Base-by-base conservation (phyloP, 2,329 filamentous ascomycete species). In the Neophaeococcomyces mojaviensis region DNA sequence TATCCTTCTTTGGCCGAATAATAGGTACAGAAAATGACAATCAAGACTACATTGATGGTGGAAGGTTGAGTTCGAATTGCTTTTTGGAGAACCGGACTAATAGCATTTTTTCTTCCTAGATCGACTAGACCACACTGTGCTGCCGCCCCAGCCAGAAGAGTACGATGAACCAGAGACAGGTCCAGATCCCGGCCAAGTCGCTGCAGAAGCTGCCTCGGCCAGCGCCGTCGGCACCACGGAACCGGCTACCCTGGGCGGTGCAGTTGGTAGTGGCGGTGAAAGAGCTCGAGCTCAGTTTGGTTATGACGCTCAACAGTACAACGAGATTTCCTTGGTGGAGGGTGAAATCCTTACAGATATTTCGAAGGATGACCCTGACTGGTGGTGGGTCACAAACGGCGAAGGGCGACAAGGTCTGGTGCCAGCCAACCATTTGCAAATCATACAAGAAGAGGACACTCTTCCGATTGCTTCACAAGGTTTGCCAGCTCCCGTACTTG, bases 271-370 rank as follows among this genome's bases (percentile, higher is more conserved):
- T 12, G 76, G 76, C 30, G 84, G 84, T 44, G 78, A 82, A 61
- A 80, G 81, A 39, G 92, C 92, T 1, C 60, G 94, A 47, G 79
- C 92, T 31, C 82, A 92, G 59, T 98, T 92, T 63, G 92, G 98
- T 63, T 98, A 98, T 61, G 90, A 96, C 59, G 96, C 94, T 69
- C 88, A 88, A 1, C 92, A 98, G 65, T 89, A 95, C 55, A 98
- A 98, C 60, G 92, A 98, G 68, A 78, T 98, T 48, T 88, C 95
- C 55, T 76, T 98, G 15, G 75, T 78, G 20, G 92, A 98, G 67
- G 89, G 89, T 52, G 86, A 96, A 59, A 79, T 82, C 53, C 84
- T 98, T 31, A 88, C 78, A 19, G 84, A 95, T 62, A 95, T 98
- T 59, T 88, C 97, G 53, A 94, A 94, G 86, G 88, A 97, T 2